phyloP scores from a whole-genome alignment of 108 stramenopile genomes.

The Skeletonema grethae region DNA sequence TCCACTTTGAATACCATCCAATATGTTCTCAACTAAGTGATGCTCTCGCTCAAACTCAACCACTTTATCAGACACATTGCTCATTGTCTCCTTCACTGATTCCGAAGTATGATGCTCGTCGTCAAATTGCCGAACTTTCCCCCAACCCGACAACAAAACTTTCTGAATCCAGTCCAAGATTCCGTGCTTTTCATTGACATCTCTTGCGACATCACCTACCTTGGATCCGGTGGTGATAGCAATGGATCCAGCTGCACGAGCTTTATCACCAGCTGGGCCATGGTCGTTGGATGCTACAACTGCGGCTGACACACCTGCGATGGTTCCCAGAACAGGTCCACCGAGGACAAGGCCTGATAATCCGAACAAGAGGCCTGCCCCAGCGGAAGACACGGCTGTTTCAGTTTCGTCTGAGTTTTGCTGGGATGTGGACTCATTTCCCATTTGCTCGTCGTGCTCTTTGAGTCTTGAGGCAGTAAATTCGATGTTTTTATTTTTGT shows the following conservation, averaged over 20 bases:
- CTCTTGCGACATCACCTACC: conserved; percentile 34
- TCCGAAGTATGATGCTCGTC: conserved; percentile 33
- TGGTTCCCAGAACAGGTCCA: conserved; percentile 25
- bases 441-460: conserved; percentile 13
- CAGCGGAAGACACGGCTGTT: conserved; percentile 13
- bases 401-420: not conserved
- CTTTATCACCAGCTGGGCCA: conserved; percentile 26
- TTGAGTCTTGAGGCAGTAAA: conserved; percentile 3
- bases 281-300: conserved; percentile 33
- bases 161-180: conserved; percentile 22
- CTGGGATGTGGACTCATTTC: not conserved
- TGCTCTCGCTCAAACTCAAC: conserved; percentile 41
- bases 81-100: conserved; percentile 32
- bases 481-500: not conserved
- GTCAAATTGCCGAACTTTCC: conserved; percentile 25
- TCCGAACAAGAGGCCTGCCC: conserved; percentile 27
- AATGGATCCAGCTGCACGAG: conserved; percentile 22
- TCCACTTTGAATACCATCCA: conserved; percentile 31
- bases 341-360: conserved; percentile 27
- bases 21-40: conserved; percentile 31
- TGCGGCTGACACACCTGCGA: conserved; percentile 27
- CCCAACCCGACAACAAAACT: conserved; percentile 23
- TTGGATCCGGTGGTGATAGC: conserved; percentile 27
- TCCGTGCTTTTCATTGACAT: conserved; percentile 36
- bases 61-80: conserved; percentile 21